Evolutionary conservation across 169 alveolate species (phyloP), one percentile per base, ranked within the genome.

Genomic region (Plasmodium adleri): DNA sequence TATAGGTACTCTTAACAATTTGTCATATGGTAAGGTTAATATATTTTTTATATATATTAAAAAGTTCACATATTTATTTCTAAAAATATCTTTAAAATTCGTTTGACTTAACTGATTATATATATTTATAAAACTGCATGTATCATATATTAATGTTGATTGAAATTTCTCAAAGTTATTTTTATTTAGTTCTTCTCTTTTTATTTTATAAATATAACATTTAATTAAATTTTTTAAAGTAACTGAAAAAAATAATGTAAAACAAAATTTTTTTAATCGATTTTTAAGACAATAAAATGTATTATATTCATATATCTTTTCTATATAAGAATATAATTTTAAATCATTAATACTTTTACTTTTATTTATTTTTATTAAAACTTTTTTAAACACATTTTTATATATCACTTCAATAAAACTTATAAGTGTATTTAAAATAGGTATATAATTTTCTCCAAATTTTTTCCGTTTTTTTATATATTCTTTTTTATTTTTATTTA

Each of bases 221-320:
- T 83, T 67, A 52, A 83, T 83, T 83, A 83, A 83, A 67, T 83
- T 83, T 68, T 83, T 83, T 32, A 83, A 72, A 17, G 91, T 68
- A 15, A 83, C 63, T 8, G 91, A 83, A 49, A 45, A 83, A 72
- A 83, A 83, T 56, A 83, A 63, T 9, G 32, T 50, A 60, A 83
- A 83, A 60, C 91, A 83, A 28, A 68, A 20, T 54, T 83, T 67
- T 68, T 83, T 83, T 67, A 83, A 54, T 47, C 91, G 54, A 13
- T 26, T 83, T 68, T 68, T 83, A 32, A 83, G 32, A 62, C 91
- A 83, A 62, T 83, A 68, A 59, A 54, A 83, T 26, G 83, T 83
- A 28, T 83, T 72, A 54, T 56, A 43, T 56, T 70, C 63, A 43
- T 26, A 83, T 39, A 83, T 67, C 54, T 83, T 67, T 63, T 83